Conservation (phyloP, 495 filamentous ascomycete genomes). For the Neurospora sp. region DNA sequence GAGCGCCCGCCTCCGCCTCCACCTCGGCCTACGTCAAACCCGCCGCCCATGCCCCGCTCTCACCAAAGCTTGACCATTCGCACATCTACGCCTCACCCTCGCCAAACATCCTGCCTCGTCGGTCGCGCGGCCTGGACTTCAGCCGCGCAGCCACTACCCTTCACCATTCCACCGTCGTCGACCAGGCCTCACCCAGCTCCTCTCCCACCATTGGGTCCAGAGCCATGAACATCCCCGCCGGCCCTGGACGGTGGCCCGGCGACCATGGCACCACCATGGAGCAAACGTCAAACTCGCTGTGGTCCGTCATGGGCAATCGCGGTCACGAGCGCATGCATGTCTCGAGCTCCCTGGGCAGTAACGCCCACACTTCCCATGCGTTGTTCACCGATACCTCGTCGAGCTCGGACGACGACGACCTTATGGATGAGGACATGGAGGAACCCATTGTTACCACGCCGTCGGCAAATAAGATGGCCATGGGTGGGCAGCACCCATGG, state of each 20-base stretch:
- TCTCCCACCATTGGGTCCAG: slow-evolving; percentile 75
- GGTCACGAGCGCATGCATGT: slow-evolving; percentile 56
- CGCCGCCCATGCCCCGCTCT: slow-evolving; percentile 47
- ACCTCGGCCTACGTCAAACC: slow-evolving; percentile 43
- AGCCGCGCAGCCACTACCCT: slow-evolving; percentile 90
- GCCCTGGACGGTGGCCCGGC: slow-evolving; percentile 19
- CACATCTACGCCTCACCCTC: slow-evolving; percentile 69
- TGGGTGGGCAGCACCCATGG: slow-evolving; percentile 39
- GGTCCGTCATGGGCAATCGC: slow-evolving; percentile 36
- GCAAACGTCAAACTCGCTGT: slow-evolving; percentile 30
- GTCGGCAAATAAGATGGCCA: slow-evolving; percentile 45
- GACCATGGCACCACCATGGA: slow-evolving; percentile 25
- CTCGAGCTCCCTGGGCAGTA: slow-evolving; percentile 78
- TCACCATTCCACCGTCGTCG: slow-evolving; percentile 88
- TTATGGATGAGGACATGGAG: slow-evolving; percentile 74
- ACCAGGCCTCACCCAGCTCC: slow-evolving; percentile 85
- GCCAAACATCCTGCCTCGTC: slow-evolving; percentile 67
- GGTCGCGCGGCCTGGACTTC: slow-evolving; percentile 82
- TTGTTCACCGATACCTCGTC: slow-evolving; percentile 69
- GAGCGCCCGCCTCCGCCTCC: slow-evolving; percentile 28
- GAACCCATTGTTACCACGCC: slow-evolving; percentile 65
- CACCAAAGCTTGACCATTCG: slow-evolving; percentile 73
- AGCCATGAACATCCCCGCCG: slow-evolving; percentile 62
- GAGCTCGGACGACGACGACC: slow-evolving; percentile 64
- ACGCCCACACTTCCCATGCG: slow-evolving; percentile 46